These are phyloP conservation scores for Fusarium brachygibbosum DNA, from an alignment of 2,329 filamentous ascomycete species.

Conservation along the genomic window DNA sequence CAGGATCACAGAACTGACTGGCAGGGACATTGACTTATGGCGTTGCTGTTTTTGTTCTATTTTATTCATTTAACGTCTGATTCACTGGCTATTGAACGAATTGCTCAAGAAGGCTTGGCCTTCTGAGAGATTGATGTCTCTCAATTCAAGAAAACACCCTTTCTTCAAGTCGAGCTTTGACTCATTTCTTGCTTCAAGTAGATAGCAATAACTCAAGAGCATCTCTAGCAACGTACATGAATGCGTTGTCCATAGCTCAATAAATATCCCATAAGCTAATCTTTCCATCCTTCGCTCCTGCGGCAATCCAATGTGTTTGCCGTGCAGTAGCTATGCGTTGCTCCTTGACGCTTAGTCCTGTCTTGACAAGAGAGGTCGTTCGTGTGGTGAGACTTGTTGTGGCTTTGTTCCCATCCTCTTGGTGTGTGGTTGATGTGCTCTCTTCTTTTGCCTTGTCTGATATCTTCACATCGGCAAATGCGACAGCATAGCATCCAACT, in stretches of 20 bases:
- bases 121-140: background rate
- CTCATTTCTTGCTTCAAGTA: background rate
- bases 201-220: background rate
- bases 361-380: slow-evolving; percentile 10
- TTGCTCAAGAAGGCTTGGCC: background rate
- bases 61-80: background rate
- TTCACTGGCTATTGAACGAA: background rate
- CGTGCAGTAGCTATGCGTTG: slow-evolving; percentile 74
- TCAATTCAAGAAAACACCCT: background rate
- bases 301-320: slow-evolving; percentile 87
- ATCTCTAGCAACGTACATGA: background rate
- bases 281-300: slow-evolving; percentile 94
- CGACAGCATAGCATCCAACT: slow-evolving; percentile 85
- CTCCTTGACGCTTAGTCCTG: slow-evolving; percentile 65
- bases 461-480: slow-evolving; percentile 69
- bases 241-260: slow-evolving; percentile 55
- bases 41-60: background rate
- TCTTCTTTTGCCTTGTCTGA: slow-evolving; percentile 12
- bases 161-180: background rate
- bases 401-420: background rate
- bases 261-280: slow-evolving; percentile 97
- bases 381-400: background rate
- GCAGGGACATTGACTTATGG: background rate
- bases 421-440: background rate
- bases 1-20: background rate